A percentile compares a stretch with the other conserved stretches of the same genome.
phyloP scores from a whole-genome alignment of 1,284 basidiomycete genomes.

The Volvariella surrecta region DNA sequence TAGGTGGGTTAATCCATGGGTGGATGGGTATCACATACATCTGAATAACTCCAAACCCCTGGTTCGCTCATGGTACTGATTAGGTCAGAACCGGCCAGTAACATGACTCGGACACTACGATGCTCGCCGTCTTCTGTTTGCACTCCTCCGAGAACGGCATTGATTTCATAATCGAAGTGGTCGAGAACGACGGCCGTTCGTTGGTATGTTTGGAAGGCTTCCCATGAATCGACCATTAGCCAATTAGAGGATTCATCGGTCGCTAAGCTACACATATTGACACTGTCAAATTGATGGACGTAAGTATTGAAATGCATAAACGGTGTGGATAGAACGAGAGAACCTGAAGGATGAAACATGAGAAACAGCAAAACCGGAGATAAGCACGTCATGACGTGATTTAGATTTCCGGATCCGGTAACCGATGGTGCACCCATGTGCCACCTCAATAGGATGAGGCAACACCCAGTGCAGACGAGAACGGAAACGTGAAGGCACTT shows the following conservation, averaged over 20 bases:
- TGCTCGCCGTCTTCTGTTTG: slow-evolving; percentile 56
- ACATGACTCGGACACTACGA: slow-evolving; percentile 73
- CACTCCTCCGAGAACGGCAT: slow-evolving; percentile 70
- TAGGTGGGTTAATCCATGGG: neutral
- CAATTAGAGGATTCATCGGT: slow-evolving; percentile 73
- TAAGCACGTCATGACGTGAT: slow-evolving; percentile 12
- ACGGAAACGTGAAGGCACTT: slow-evolving; percentile 23
- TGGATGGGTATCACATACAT: slow-evolving; percentile 45
- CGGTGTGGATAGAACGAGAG: no score
- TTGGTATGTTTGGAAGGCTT: slow-evolving; percentile 90
- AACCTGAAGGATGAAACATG: neutral
- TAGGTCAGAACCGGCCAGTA: slow-evolving; percentile 94
- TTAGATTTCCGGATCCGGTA: slow-evolving; percentile 15
- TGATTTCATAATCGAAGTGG: slow-evolving; percentile 92
- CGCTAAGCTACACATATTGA: slow-evolving; percentile 84
- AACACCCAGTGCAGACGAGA: slow-evolving; percentile 5
- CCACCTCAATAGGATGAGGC: slow-evolving; percentile 9
- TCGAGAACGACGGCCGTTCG: slow-evolving; percentile 94
- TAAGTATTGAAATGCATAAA: neutral
- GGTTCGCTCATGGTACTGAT: slow-evolving; percentile 98
- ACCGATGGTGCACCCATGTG: slow-evolving; percentile 7
- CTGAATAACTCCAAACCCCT: slow-evolving; percentile 95
- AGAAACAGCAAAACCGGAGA: slow-evolving; percentile 6
- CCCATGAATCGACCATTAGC: slow-evolving; percentile 97
- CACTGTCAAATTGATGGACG: slow-evolving; percentile 33